These are phyloP conservation scores for Eimeria sp. DNA, from an alignment of 169 alveolate genomes.

Conservation along the genomic window DNA sequence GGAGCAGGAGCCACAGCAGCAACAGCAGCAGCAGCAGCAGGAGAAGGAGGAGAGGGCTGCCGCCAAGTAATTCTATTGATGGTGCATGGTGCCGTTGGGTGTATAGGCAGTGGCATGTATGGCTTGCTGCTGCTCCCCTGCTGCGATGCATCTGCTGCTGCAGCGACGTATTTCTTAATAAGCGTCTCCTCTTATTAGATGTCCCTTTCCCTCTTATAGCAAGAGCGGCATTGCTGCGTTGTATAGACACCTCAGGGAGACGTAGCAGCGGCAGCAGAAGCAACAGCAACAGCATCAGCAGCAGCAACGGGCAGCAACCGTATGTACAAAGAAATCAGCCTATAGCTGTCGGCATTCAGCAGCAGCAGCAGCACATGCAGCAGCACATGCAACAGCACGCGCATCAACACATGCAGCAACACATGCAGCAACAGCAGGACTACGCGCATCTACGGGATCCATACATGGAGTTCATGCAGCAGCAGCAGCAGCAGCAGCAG, in stretches of 20 bases:
- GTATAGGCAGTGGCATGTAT: background rate
- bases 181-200: background rate
- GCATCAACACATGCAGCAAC: background rate
- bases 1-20: conserved; percentile 40
- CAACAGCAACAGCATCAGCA: conserved; percentile 34
- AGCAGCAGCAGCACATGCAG: conserved; percentile 10
- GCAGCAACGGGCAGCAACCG: background rate
- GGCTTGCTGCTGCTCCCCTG: conserved; percentile 63
- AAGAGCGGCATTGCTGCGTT: conserved; percentile 51
- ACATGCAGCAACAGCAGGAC: too few relatives aligned
- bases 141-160: conserved; percentile 45
- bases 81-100: conserved; percentile 23
- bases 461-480: background rate
- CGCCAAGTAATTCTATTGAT: background rate
- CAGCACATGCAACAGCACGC: background rate
- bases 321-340: background rate
- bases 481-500: conserved; percentile 25
- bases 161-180: background rate
- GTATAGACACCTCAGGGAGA: conserved; percentile 25
- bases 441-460: too few relatives aligned
- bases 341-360: background rate
- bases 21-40: conserved; percentile 25
- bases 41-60: background rate
- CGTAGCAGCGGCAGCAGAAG: background rate
- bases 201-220: conserved; percentile 33